These are phyloP conservation scores for Trichoderma reesei DNA, from an alignment of 495 filamentous ascomycete species.

Conservation along the genomic window DNA sequence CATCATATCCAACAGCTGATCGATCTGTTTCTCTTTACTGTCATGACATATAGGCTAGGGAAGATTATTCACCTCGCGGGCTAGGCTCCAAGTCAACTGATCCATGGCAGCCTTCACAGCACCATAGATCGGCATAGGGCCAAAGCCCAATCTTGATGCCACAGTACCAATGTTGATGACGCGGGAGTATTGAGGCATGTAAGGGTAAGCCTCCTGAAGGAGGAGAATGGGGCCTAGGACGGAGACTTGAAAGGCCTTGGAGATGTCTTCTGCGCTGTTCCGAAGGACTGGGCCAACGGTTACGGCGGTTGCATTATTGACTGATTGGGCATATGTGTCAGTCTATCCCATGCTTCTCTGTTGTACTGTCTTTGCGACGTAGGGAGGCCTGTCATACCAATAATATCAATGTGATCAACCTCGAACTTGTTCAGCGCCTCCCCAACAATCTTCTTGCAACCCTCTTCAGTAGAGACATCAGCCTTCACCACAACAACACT, in stretches of 20 bases:
- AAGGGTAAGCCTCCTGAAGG: slow-evolving; percentile 21
- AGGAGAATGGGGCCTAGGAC: slow-evolving; percentile 21
- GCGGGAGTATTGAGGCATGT: slow-evolving; percentile 27
- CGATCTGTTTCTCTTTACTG: too few relatives aligned
- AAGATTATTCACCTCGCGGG: slow-evolving; percentile 18
- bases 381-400: slow-evolving; percentile 15
- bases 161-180: slow-evolving; percentile 37
- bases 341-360: too few relatives aligned
- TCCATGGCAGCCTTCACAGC: slow-evolving; percentile 27
- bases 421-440: slow-evolving; percentile 23
- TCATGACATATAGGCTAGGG: too few relatives aligned
- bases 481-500: slow-evolving; percentile 26
- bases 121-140: slow-evolving; percentile 17
- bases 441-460: slow-evolving; percentile 20
- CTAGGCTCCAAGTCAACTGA: slow-evolving; percentile 18
- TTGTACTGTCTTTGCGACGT: too few relatives aligned
- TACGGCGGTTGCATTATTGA: slow-evolving; percentile 17
- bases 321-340: neutral
- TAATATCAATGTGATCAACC: slow-evolving; percentile 28
- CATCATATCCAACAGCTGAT: too few relatives aligned
- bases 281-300: neutral
- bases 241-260: slow-evolving; percentile 19
- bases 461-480: slow-evolving; percentile 20
- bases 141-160: slow-evolving; percentile 20
- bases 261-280: slow-evolving; percentile 15